Conservation (phyloP, 2,329 filamentous ascomycete genomes). For the Fusarium brachygibbosum region DNA sequence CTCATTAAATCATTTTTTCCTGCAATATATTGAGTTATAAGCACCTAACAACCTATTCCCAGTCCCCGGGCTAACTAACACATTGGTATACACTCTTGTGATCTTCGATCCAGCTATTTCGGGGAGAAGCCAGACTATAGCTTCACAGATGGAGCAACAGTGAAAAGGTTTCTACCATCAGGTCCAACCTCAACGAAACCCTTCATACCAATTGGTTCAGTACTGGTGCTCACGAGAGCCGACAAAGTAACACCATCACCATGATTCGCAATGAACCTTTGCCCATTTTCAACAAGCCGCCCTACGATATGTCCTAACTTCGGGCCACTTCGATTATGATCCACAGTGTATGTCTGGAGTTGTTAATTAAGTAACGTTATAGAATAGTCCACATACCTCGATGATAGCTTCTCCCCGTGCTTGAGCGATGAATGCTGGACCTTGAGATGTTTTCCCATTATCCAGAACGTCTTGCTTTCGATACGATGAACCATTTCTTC, state of each 20-base stretch:
- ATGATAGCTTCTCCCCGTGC: conserved; percentile 45
- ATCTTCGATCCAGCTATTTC: rapidly evolving
- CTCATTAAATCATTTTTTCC: no score
- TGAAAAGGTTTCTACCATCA: conserved; percentile 6
- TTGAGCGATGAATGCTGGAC: conserved; percentile 31
- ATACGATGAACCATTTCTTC: conserved; percentile 27
- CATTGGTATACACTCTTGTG: rapidly evolving
- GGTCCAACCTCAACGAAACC: not conserved
- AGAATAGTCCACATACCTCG: conserved; percentile 30
- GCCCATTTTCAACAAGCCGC: conserved; percentile 29
- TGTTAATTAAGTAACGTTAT: not conserved
- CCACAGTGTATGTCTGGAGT: conserved; percentile 51
- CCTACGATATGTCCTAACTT: conserved; percentile 45
- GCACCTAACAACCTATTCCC: no score
- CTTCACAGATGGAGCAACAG: not conserved
- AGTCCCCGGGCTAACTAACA: no score
- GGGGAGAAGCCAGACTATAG: not conserved
- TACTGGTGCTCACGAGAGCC: conserved; percentile 15
- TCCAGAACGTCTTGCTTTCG: conserved; percentile 9
- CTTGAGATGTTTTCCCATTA: not conserved
- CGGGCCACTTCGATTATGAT: conserved; percentile 45
- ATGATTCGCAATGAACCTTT: conserved; percentile 50
- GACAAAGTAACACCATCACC: conserved; percentile 39
- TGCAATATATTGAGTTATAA: no score
- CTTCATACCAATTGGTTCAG: conserved; percentile 41